phyloP scores from a whole-genome alignment of 169 alveolate species.

The Eimeria acervulina region DNA sequence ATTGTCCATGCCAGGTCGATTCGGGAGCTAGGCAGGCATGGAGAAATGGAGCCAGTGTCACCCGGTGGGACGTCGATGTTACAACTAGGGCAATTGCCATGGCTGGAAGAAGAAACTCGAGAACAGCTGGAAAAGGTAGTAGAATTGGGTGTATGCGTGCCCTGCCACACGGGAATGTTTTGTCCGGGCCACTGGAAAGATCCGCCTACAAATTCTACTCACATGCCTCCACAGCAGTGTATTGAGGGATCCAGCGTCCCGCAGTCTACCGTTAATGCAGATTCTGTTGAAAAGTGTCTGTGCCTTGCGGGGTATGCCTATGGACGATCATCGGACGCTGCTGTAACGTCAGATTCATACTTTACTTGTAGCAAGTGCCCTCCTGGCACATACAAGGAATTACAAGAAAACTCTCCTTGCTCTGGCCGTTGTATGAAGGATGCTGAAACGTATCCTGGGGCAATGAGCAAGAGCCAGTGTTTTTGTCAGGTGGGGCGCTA shows the following conservation, averaged over 20 bases:
- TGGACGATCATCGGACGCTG: constrained; percentile 51
- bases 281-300: constrained; percentile 83
- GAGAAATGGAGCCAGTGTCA: not conserved
- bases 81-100: constrained; percentile 26
- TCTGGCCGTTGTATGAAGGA: constrained; percentile 84
- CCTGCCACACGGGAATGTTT: constrained; percentile 80
- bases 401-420: constrained; percentile 84
- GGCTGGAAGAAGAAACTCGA: constrained; percentile 72
- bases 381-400: constrained; percentile 83
- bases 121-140: constrained; percentile 80
- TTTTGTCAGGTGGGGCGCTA: constrained; percentile 84
- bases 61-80: constrained; percentile 36
- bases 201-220: constrained; percentile 76
- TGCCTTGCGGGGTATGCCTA: constrained; percentile 83
- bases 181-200: constrained; percentile 85
- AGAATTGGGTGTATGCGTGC: constrained; percentile 74
- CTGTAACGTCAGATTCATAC: constrained; percentile 10
- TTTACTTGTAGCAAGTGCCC: constrained; percentile 80
- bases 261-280: constrained; percentile 79
- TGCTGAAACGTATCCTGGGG: constrained; percentile 85
- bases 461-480: constrained; percentile 83
- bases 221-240: constrained; percentile 85
- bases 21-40: constrained; percentile 62
- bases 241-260: constrained; percentile 84
- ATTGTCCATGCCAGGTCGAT: constrained; percentile 52